Percentiles rank a stretch among this genome's conserved stretches.
Evolutionary conservation across 1,284 basidiomycete species (phyloP).

Genomic region (Leccinum pachyderme): DNA sequence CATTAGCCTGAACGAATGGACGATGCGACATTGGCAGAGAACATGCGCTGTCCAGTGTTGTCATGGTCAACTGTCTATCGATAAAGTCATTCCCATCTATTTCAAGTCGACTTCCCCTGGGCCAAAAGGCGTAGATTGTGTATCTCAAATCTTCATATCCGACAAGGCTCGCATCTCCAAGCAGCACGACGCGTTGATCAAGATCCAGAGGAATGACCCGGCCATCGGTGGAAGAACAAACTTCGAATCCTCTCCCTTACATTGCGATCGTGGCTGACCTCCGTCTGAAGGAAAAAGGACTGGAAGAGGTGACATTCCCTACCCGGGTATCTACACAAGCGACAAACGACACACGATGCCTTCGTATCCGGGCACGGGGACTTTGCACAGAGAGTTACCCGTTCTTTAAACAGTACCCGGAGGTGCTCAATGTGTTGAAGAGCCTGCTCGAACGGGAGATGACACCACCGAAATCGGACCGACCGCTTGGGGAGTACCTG

Average conservation of each 20-base stretch:
- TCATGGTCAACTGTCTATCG: background rate
- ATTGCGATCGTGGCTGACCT: background rate
- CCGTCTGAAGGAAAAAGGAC: no score
- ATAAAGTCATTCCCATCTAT: background rate
- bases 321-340: no score
- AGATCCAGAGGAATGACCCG: background rate
- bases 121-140: background rate
- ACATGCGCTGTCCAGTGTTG: background rate
- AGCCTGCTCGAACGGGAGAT: no score
- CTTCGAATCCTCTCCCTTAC: background rate
- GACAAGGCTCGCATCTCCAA: background rate
- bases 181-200: background rate
- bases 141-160: slow-evolving; percentile 3
- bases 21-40: background rate
- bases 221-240: background rate
- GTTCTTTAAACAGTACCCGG: no score
- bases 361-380: no score
- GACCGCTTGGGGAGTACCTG: background rate
- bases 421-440: background rate
- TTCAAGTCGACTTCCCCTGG: background rate
- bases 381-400: no score
- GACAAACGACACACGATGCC: no score
- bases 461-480: no score
- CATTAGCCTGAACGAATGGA: background rate
- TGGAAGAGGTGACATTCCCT: no score